Percentiles rank a stretch among this genome's conserved stretches.
Evolutionary conservation across 768 basidiomycete genomes (phyloP).

Genomic region (Podaxis sp.): DNA sequence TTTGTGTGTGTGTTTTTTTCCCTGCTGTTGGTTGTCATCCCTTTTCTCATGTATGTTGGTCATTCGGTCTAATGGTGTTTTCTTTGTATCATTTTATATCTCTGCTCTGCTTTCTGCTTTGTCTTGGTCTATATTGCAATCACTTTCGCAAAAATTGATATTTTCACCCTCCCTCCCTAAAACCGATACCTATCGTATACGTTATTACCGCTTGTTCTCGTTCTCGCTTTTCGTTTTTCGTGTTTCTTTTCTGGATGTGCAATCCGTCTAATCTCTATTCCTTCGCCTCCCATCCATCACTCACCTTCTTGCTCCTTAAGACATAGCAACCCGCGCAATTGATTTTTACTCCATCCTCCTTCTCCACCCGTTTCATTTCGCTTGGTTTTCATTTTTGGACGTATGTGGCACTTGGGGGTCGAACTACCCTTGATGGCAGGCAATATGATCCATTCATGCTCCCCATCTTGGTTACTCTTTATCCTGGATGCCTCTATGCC

Average conservation of each 20-base stretch:
- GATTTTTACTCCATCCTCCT: too few species aligned
- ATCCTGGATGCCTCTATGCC: background rate
- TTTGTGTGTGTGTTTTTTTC: too few species aligned
- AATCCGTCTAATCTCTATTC: background rate
- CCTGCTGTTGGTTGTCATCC: background rate
- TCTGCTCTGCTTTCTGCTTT: constrained; percentile 5
- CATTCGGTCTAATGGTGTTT: background rate
- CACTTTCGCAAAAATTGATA: too few species aligned
- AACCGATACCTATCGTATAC: background rate
- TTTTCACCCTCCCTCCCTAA: too few species aligned
- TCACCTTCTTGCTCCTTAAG: background rate
- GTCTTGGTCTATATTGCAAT: background rate
- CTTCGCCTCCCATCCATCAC: background rate
- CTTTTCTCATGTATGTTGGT: constrained; percentile 5
- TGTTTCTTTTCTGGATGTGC: background rate
- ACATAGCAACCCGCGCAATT: too few species aligned
- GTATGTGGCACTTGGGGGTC: background rate
- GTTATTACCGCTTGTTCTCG: background rate
- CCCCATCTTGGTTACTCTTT: background rate
- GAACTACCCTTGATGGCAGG: background rate
- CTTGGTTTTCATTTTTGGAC: background rate
- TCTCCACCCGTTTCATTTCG: too few species aligned
- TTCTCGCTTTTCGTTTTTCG: background rate
- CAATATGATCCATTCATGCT: background rate
- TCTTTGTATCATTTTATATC: background rate